A percentile compares a stretch with the other conserved stretches of the same genome.
Conservation (phyloP, 2,329 filamentous ascomycete genomes). For the Parastagonospora nodorum region DNA sequence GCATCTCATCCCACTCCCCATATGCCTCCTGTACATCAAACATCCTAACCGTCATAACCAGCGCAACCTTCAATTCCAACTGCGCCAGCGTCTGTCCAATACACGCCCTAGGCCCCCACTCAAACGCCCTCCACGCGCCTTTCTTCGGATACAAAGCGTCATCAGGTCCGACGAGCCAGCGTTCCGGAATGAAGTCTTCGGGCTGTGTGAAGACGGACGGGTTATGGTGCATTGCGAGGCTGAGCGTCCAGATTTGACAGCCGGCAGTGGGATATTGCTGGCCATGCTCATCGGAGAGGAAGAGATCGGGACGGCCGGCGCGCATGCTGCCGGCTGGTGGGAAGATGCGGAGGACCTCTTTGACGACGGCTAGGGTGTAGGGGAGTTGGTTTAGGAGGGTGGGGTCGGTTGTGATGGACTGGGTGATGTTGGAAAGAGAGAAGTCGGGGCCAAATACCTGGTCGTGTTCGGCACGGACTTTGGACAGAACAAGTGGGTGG, state of each 20-base stretch:
- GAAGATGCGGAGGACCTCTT: slow-evolving; percentile 41
- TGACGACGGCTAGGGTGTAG: slow-evolving; percentile 40
- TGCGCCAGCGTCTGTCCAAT: slow-evolving; percentile 46
- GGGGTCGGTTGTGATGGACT: slow-evolving; percentile 14
- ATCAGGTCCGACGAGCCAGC: slow-evolving; percentile 16
- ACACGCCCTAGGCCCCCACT: slow-evolving; percentile 45
- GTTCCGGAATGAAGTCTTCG: slow-evolving; percentile 28
- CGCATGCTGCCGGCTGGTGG: slow-evolving; percentile 37
- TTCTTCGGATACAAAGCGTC: slow-evolving; percentile 12
- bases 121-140: slow-evolving; percentile 43
- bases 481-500: slow-evolving; percentile 26
- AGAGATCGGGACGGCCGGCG: slow-evolving; percentile 4
- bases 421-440: neutral
- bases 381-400: slow-evolving; percentile 29
- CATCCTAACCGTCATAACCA: slow-evolving; percentile 9
- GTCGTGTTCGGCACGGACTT: slow-evolving; percentile 35
- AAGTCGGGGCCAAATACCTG: slow-evolving; percentile 30
- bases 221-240: slow-evolving; percentile 21
- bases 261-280: slow-evolving; percentile 14
- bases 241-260: slow-evolving; percentile 9
- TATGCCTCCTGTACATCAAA: slow-evolving; percentile 17
- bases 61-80: slow-evolving; percentile 26
- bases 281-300: slow-evolving; percentile 10
- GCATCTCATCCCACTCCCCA: slow-evolving; percentile 14
- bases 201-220: slow-evolving; percentile 15